Percentiles rank a stretch among this genome's conserved stretches.
Conservation (phyloP, 1,284 basidiomycete species). For the Ustilago loliicola region DNA sequence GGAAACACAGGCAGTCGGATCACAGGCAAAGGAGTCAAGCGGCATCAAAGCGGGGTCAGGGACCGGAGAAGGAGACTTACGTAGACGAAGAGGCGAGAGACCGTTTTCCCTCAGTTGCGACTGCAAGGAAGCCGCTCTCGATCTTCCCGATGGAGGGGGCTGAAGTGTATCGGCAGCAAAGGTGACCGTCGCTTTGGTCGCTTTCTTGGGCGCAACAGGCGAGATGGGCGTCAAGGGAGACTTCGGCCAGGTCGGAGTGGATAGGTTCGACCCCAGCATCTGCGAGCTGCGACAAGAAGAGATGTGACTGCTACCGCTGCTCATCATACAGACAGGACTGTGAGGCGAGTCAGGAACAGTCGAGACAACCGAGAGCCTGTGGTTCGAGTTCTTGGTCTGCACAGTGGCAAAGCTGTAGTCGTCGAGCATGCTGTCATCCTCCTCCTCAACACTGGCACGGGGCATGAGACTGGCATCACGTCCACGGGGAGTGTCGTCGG, state of each 20-base stretch:
- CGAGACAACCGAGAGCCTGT: constrained; percentile 24
- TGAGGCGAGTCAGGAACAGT: constrained; percentile 25
- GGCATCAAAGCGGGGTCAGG: not conserved
- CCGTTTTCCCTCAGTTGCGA: constrained; percentile 16
- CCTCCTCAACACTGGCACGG: constrained; percentile 19
- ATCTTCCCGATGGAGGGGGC: constrained; percentile 11
- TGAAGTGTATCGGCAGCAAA: constrained; percentile 29
- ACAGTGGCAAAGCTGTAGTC: constrained; percentile 41
- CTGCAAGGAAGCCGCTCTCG: constrained; percentile 26
- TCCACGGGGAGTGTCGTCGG: constrained; percentile 51
- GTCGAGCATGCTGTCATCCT: constrained; percentile 41
- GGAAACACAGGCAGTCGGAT: constrained; percentile 8
- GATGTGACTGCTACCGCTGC: constrained; percentile 15
- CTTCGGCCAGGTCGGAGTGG: constrained; percentile 44
- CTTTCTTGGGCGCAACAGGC: constrained; percentile 13
- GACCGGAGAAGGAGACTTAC: constrained; percentile 24
- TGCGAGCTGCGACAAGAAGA: constrained; percentile 43
- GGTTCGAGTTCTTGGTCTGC: constrained; percentile 33
- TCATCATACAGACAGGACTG: constrained; percentile 23
- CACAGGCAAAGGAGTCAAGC: not conserved
- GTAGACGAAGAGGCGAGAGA: constrained; percentile 17
- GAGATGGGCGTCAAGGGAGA: constrained; percentile 39
- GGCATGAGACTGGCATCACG: constrained; percentile 21
- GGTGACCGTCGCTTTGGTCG: constrained; percentile 20
- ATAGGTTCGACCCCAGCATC: constrained; percentile 17